Conservation (phyloP, 2,329 filamentous ascomycete species). For the Ophiostoma sp. region DNA sequence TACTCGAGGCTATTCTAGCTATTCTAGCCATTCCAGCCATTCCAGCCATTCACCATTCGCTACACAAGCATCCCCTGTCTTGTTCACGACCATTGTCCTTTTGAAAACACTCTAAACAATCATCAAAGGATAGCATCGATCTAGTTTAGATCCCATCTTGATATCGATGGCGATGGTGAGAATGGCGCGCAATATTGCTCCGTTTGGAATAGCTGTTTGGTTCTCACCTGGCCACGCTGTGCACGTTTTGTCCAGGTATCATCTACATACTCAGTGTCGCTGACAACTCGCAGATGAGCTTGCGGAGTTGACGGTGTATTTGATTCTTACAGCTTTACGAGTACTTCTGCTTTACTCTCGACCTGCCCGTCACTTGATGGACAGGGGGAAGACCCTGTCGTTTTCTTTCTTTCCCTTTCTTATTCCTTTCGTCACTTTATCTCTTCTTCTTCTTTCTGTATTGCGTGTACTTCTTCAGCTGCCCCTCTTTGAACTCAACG, state of each 20-base stretch:
- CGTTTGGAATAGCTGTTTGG: background rate
- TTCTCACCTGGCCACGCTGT: background rate
- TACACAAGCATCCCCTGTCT: background rate
- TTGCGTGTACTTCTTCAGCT: background rate
- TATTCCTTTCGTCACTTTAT: background rate
- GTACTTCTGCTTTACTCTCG: background rate
- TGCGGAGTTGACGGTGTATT: background rate
- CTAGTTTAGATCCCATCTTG: background rate
- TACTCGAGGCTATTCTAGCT: background rate
- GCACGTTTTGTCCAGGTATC: too few species aligned
- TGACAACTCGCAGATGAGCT: too few species aligned
- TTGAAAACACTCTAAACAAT: too few species aligned
- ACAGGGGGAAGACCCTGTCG: background rate
- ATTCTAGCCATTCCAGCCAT: background rate
- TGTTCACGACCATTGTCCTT: too few species aligned
- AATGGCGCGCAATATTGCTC: constrained; percentile 7
- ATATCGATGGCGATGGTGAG: background rate
- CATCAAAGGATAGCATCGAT: background rate
- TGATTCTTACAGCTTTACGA: background rate
- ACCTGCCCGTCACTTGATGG: background rate
- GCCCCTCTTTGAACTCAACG: background rate
- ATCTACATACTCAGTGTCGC: too few species aligned
- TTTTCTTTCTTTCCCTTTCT: background rate
- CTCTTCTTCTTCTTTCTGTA: background rate
- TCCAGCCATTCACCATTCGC: background rate